Evolutionary conservation across 768 basidiomycete genomes (phyloP).

Genomic region (Xerocomus spinulosus): DNA sequence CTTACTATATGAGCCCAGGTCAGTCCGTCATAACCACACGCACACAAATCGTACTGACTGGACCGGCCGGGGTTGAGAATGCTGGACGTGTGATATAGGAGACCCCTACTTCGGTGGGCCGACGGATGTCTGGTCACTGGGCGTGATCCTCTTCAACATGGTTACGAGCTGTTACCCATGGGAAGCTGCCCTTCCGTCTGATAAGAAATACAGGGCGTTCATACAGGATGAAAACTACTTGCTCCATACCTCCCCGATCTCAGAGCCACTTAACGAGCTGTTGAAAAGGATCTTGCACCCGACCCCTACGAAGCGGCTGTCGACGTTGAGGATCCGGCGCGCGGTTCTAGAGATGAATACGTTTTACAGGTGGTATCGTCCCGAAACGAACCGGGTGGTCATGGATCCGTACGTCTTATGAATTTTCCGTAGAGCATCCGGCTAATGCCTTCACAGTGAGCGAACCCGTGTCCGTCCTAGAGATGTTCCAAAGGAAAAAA

Average conservation of each 20-base stretch:
- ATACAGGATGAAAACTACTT: constrained; percentile 1
- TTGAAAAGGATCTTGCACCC: constrained; percentile 4
- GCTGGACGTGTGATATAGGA: constrained; percentile 43
- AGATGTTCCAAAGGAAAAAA: too few species aligned
- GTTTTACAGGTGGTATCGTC: not conserved
- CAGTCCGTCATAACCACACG: constrained; percentile 14
- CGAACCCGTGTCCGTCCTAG: too few species aligned
- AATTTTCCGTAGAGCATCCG: too few species aligned
- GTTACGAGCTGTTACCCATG: constrained; percentile 43
- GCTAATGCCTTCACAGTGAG: too few species aligned
- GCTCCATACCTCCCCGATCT: constrained; percentile 2
- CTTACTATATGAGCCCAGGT: constrained; percentile 69
- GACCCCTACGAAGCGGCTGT: not conserved
- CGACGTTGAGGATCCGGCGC: not conserved
- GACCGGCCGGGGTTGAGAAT: constrained; percentile 40
- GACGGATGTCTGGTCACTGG: constrained; percentile 65
- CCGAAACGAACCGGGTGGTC: too few species aligned
- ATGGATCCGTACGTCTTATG: too few species aligned
- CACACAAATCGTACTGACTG: not conserved
- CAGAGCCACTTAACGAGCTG: constrained; percentile 1
- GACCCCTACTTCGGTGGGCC: constrained; percentile 5
- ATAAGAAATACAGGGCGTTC: not conserved
- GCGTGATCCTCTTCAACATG: constrained; percentile 81
- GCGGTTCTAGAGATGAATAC: not conserved
- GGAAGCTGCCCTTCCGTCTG: not conserved